phyloP scores from a whole-genome alignment of 1,139 yeast genomes.

The Yamadazyma oceani region DNA sequence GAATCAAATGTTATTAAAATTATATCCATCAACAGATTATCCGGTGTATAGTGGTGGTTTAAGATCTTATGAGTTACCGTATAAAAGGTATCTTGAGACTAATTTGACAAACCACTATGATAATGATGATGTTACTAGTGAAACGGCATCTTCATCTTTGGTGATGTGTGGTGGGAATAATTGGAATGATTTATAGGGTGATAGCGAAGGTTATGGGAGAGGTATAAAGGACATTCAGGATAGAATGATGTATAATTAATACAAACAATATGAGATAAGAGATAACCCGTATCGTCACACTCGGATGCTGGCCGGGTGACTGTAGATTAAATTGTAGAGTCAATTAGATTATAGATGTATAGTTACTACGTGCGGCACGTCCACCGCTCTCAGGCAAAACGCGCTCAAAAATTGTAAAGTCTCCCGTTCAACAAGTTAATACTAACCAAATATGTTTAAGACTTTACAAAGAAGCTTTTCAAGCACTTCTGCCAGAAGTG shows the following conservation, averaged over 20 bases:
- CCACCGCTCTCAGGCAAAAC: too few relatives aligned
- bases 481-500: conserved; percentile 27
- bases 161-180: conserved; percentile 32
- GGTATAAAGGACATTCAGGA: too few relatives aligned
- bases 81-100: conserved; percentile 9
- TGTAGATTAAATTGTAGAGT: too few relatives aligned
- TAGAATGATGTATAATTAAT: too few relatives aligned
- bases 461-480: conserved; percentile 32
- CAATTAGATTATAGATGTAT: too few relatives aligned
- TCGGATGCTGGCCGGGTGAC: too few relatives aligned
- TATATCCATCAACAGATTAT: conserved; percentile 11
- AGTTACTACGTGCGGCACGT: too few relatives aligned
- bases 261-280: too few relatives aligned
- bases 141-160: conserved; percentile 23
- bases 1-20: conserved; percentile 18
- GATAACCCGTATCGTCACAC: background rate
- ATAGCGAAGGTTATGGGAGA: too few relatives aligned
- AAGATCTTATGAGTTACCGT: conserved; percentile 3
- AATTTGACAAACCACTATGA: conserved; percentile 11
- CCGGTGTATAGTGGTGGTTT: background rate
- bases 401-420: background rate
- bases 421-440: background rate
- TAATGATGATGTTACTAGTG: conserved; percentile 15
- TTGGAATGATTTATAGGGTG: conserved; percentile 26
- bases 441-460: conserved; percentile 9